A percentile compares a stretch with the other conserved stretches of the same genome.
These are phyloP conservation scores for Phyllosticta ampelicida DNA, from an alignment of 2,329 filamentous ascomycete genomes.

Conservation along the genomic window DNA sequence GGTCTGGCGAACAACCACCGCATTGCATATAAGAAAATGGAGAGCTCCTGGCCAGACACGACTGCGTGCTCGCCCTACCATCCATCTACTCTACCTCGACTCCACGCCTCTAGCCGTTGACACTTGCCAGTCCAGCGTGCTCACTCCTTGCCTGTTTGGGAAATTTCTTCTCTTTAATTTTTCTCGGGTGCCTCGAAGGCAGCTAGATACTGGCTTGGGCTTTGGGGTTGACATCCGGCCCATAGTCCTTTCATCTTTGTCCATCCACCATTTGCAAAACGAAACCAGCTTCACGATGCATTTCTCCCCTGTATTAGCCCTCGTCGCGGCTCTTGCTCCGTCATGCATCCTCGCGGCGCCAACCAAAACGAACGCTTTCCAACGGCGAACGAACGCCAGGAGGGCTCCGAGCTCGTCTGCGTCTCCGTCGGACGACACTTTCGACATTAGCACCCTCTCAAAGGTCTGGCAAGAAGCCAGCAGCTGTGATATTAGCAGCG, in stretches of 20 bases:
- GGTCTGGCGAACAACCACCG: neutral
- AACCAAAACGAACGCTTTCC: conserved; percentile 11
- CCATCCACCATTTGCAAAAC: neutral
- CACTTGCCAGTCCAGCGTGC: neutral
- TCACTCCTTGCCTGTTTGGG: neutral
- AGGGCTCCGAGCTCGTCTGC: neutral
- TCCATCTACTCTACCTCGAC: neutral
- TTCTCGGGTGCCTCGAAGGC: neutral
- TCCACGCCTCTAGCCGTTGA: neutral
- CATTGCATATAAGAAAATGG: neutral
- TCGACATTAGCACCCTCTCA: conserved; percentile 1
- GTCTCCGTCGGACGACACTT: neutral
- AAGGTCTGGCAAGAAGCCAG: conserved; percentile 8
- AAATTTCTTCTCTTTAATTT: neutral
- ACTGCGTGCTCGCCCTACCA: neutral
- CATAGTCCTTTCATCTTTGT: neutral
- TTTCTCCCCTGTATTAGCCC: conserved; percentile 22
- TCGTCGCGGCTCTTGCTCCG: conserved; percentile 26
- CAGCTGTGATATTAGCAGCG: conserved; percentile 21
- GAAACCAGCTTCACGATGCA: conserved; percentile 20
- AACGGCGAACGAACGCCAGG: conserved; percentile 1
- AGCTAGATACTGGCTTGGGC: neutral
- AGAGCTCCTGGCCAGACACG: neutral
- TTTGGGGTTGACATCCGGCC: neutral
- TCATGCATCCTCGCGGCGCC: conserved; percentile 24